Evolutionary conservation across 202 grass and related monocot species (phyloP), one percentile per base, ranked within the genome.

Genomic region (Schoenoplectus triqueter): DNA sequence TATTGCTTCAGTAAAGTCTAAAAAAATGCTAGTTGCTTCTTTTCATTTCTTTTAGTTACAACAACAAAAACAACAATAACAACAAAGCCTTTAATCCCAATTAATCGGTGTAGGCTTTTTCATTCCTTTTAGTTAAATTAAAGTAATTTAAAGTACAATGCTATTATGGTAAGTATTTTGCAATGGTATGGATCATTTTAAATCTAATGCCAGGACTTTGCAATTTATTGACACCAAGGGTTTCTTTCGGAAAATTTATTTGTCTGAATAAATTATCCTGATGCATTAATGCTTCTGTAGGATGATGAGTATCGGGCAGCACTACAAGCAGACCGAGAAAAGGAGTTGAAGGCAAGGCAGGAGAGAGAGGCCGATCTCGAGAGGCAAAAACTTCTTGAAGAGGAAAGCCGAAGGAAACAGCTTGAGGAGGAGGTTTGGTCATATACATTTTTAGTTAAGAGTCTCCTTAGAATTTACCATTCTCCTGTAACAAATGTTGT

Each of bases 251-350:
- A 31, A 31, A 31, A 31, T 31, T 31, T 31, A 31, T 67, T 68
- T 47, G 81, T 17, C 55, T 15, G 73, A 48, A 57, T 59, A 2
- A 4, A 59, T 40, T 47, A 87, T 17, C 55, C 11, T 65, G 42
- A 51, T 45, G 0, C 79, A 57, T 70, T 85, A 63, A 84, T 88
- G 82, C 20, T 71, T 82, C 80, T 88, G 7, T 84, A 99, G 96
- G 96, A 99, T 22, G 90, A 94, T 84, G 96, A 94, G 55, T 99
- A 94, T 90, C 90, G 91, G 88, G 91, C 90, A 87, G 79, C 96
- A 17, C 88, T 99, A 39, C 86, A 90, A 92, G 96, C 93, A 59
- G 96, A 99, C 84, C 85, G 74, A 88, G 96, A 99, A 81, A 99
- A 96, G 71, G 96, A 99, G 81, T 73, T 99, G 85, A 99, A 86